These are phyloP conservation scores for Arthroderma sp. DNA, from an alignment of 2,329 filamentous ascomycete genomes.

Conservation along the genomic window DNA sequence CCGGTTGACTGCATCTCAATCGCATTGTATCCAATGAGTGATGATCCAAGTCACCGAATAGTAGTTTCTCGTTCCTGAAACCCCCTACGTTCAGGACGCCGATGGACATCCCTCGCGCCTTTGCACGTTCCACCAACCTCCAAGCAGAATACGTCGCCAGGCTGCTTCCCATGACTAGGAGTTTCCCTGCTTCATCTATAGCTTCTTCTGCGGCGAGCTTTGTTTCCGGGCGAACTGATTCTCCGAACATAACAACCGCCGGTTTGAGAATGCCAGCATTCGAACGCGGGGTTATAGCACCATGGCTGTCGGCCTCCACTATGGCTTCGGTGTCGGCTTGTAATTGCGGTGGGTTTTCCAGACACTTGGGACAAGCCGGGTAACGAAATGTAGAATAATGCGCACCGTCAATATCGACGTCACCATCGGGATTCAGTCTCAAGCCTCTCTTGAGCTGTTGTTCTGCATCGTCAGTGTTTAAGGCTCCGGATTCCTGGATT, in stretches of 20 bases:
- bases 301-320: slow-evolving; percentile 63
- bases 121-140: slow-evolving; percentile 71
- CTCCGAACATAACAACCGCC: slow-evolving; percentile 91
- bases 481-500: slow-evolving; percentile 58
- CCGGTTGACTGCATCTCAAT: slow-evolving; percentile 31
- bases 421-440: slow-evolving; percentile 83
- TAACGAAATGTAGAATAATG: slow-evolving; percentile 86
- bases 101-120: slow-evolving; percentile 70
- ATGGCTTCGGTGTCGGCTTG: slow-evolving; percentile 41
- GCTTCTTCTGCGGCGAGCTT: slow-evolving; percentile 67
- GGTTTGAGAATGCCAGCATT: slow-evolving; percentile 78
- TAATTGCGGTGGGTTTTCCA: slow-evolving; percentile 47
- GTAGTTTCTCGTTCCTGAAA: slow-evolving; percentile 31
- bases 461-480: slow-evolving; percentile 62
- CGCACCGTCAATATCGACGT: slow-evolving; percentile 77
- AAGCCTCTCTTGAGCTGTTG: slow-evolving; percentile 56
- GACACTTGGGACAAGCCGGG: slow-evolving; percentile 72
- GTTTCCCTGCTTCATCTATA: slow-evolving; percentile 59
- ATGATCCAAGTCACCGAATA: slow-evolving; percentile 24
- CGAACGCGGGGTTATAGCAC: slow-evolving; percentile 56
- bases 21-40: slow-evolving; percentile 11
- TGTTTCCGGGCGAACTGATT: slow-evolving; percentile 58
- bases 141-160: slow-evolving; percentile 92
- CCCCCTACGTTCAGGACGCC: slow-evolving; percentile 65
- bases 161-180: slow-evolving; percentile 77